A percentile compares a stretch with the other conserved stretches of the same genome.
These are phyloP conservation scores for Tuber calosporum DNA, from an alignment of 495 filamentous ascomycete species.

Conservation along the genomic window DNA sequence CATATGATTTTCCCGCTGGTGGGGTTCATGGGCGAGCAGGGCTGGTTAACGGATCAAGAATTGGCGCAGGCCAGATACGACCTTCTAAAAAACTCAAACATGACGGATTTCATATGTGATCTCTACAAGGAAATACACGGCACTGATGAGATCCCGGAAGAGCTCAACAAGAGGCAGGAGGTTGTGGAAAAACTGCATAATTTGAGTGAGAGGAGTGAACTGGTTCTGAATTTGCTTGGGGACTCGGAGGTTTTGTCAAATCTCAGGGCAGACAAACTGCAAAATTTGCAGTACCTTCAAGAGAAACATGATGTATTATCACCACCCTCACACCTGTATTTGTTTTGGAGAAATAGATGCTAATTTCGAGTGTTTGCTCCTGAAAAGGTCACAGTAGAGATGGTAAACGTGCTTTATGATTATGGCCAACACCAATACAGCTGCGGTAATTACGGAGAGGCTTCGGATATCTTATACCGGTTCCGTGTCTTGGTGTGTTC, in stretches of 20 bases:
- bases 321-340: not conserved
- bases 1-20: slow-evolving; percentile 92
- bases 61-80: slow-evolving; percentile 79
- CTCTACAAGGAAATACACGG: slow-evolving; percentile 80
- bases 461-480: slow-evolving; percentile 82
- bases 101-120: slow-evolving; percentile 91
- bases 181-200: slow-evolving; percentile 72
- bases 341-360: slow-evolving; percentile 12
- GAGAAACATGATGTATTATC: slow-evolving; percentile 71
- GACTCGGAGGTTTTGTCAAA: slow-evolving; percentile 80
- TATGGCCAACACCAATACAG: slow-evolving; percentile 94
- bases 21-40: slow-evolving; percentile 63
- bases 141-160: slow-evolving; percentile 66
- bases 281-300: slow-evolving; percentile 93
- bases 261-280: slow-evolving; percentile 88
- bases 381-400: slow-evolving; percentile 69
- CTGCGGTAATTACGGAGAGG: slow-evolving; percentile 83
- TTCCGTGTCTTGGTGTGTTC: slow-evolving; percentile 69
- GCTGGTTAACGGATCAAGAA: slow-evolving; percentile 55
- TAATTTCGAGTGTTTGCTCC: slow-evolving; percentile 17
- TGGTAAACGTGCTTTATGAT: slow-evolving; percentile 90
- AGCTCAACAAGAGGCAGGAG: slow-evolving; percentile 80
- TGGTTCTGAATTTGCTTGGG: slow-evolving; percentile 74
- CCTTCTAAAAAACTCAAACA: slow-evolving; percentile 90
- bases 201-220: slow-evolving; percentile 73